phyloP scores from a whole-genome alignment of 2,329 filamentous ascomycete genomes.

The Scytalidium sp. region DNA sequence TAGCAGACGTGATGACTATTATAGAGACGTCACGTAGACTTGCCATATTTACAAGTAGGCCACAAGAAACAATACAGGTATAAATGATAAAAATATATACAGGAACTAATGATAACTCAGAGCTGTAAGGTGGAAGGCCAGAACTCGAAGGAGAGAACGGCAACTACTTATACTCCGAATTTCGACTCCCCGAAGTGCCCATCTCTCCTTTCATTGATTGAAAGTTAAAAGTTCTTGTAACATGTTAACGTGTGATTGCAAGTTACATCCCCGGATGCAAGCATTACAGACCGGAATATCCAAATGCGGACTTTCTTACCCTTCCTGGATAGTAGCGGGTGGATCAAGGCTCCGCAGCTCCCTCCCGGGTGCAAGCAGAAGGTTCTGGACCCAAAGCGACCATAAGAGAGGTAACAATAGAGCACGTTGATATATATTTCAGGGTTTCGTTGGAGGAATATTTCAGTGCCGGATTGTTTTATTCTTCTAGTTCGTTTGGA shows the following conservation, averaged over 20 bases:
- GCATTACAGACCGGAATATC: too few relatives aligned
- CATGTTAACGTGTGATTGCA: neutral
- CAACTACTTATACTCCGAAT: neutral
- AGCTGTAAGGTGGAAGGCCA: neutral
- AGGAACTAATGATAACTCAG: neutral
- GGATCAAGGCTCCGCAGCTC: too few relatives aligned
- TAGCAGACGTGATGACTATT: neutral
- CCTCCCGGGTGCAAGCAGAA: too few relatives aligned
- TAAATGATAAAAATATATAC: neutral
- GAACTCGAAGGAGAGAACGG: neutral
- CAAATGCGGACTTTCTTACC: too few relatives aligned
- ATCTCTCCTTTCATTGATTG: too few relatives aligned
- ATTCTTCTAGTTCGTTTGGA: too few relatives aligned
- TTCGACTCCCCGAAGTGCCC: neutral
- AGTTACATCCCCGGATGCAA: neutral
- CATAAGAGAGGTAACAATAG: too few relatives aligned
- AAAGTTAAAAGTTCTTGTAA: neutral
- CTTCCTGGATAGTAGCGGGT: too few relatives aligned
- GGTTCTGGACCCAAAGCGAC: too few relatives aligned
- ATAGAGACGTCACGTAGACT: neutral
- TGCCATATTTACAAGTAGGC: neutral
- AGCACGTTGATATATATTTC: too few relatives aligned
- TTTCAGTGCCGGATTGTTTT: too few relatives aligned
- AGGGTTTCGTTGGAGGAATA: too few relatives aligned
- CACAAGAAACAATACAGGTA: neutral